These are phyloP conservation scores for Cardiosporidium cionae DNA, from an alignment of 169 alveolate species.

Conservation along the genomic window DNA sequence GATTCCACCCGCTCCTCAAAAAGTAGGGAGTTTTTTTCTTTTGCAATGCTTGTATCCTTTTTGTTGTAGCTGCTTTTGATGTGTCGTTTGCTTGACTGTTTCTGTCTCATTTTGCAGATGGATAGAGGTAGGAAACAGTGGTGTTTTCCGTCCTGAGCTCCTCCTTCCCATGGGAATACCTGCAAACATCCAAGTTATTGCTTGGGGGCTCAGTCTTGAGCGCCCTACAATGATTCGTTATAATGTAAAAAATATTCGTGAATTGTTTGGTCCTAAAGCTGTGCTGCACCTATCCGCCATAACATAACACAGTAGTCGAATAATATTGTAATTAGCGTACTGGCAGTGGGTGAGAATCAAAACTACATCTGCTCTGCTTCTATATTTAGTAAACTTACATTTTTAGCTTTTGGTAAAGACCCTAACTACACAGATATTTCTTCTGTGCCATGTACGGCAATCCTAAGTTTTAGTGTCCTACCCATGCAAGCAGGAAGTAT, in stretches of 20 bases:
- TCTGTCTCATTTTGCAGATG: slow-evolving; percentile 45
- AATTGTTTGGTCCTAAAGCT: slow-evolving; percentile 85
- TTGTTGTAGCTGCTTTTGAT: too few species aligned
- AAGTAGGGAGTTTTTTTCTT: slow-evolving; percentile 25
- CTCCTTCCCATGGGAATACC: slow-evolving; percentile 97
- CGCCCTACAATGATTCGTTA: slow-evolving; percentile 90
- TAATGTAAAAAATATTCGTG: slow-evolving; percentile 90
- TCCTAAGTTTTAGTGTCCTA: too few species aligned
- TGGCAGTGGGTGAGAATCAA: too few species aligned
- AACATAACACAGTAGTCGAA: too few species aligned
- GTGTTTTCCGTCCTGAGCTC: slow-evolving; percentile 99
- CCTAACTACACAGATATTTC: too few species aligned
- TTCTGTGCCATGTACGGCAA: too few species aligned
- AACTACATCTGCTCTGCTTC: too few species aligned
- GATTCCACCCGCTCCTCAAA: slow-evolving; percentile 89
- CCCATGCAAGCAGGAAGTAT: too few species aligned
- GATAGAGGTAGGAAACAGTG: slow-evolving; percentile 99
- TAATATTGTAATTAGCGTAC: too few species aligned
- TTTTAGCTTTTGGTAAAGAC: too few species aligned
- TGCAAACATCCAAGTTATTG: slow-evolving; percentile 90
- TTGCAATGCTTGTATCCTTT: too few species aligned
- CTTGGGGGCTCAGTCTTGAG: slow-evolving; percentile 99
- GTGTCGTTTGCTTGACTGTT: background rate
- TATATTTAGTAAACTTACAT: too few species aligned
- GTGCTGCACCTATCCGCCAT: slow-evolving; percentile 1